Percentiles rank a stretch among this genome's conserved stretches.
Conservation (phyloP, 495 filamentous ascomycete species). For the Hypoxylon rickii region DNA sequence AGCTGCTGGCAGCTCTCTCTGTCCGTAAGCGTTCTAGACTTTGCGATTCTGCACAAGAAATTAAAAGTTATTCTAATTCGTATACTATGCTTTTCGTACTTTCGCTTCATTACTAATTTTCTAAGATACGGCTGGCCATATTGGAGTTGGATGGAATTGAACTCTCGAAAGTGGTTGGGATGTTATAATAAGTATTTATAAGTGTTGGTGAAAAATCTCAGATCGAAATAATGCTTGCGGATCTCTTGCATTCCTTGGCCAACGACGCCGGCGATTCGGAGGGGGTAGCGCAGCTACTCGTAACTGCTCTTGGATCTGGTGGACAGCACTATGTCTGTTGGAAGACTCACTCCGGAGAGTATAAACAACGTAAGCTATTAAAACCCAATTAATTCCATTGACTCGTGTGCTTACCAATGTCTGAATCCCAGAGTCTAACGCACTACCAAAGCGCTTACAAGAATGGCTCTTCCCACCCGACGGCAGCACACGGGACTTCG, state of each 20-base stretch:
- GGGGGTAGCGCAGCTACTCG: slow-evolving; percentile 35
- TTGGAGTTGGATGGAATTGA: not conserved
- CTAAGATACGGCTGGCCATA: slow-evolving; percentile 19
- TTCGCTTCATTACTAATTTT: slow-evolving; percentile 12
- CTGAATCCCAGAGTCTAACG: slow-evolving; percentile 41
- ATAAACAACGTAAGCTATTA: slow-evolving; percentile 32
- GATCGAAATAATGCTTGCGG: slow-evolving; percentile 28
- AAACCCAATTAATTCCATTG: not conserved
- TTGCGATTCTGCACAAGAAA: no score
- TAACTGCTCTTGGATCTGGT: slow-evolving; percentile 35
- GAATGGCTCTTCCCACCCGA: slow-evolving; percentile 47
- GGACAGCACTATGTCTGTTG: slow-evolving; percentile 38
- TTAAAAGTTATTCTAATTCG: no score
- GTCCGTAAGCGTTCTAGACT: no score
- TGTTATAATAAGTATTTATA: slow-evolving; percentile 15
- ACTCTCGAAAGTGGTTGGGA: slow-evolving; percentile 3
- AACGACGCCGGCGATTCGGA: slow-evolving; percentile 27
- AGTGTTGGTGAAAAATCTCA: slow-evolving; percentile 9
- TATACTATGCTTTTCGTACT: slow-evolving; percentile 30
- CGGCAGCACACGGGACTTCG: slow-evolving; percentile 44
- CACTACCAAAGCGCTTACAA: slow-evolving; percentile 42
- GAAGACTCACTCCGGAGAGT: slow-evolving; percentile 35
- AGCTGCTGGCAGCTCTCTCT: slow-evolving; percentile 23
- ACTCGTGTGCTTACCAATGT: not conserved
- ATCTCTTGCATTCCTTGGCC: slow-evolving; percentile 26